These are phyloP conservation scores for Arthroderma sp. DNA, from an alignment of 2,329 filamentous ascomycete species.

Conservation along the genomic window DNA sequence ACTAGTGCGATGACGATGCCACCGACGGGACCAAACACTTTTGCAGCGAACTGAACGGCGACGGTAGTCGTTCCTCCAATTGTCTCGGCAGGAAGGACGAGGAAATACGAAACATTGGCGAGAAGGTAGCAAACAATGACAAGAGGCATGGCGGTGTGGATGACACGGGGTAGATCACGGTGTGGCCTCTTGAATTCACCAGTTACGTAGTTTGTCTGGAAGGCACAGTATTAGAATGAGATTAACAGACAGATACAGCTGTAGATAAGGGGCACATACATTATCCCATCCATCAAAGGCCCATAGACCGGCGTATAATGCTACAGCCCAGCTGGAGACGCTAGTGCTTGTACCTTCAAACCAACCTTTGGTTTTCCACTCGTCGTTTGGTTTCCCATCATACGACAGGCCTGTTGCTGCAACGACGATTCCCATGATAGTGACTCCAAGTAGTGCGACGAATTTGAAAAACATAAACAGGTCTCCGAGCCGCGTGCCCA, in stretches of 20 bases:
- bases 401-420: slow-evolving; percentile 72
- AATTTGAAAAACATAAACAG: slow-evolving; percentile 97
- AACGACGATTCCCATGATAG: slow-evolving; percentile 77
- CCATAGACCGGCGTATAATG: slow-evolving; percentile 90
- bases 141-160: slow-evolving; percentile 90
- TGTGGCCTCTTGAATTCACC: slow-evolving; percentile 89
- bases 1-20: slow-evolving; percentile 75
- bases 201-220: slow-evolving; percentile 87
- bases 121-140: slow-evolving; percentile 84
- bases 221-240: slow-evolving; percentile 4
- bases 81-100: slow-evolving; percentile 67
- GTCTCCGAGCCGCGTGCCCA: slow-evolving; percentile 79
- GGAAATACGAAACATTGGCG: slow-evolving; percentile 86
- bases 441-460: slow-evolving; percentile 72
- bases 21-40: slow-evolving; percentile 77
- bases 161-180: slow-evolving; percentile 81
- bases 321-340: slow-evolving; percentile 79
- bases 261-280: slow-evolving; percentile 40
- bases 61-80: slow-evolving; percentile 88
- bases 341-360: slow-evolving; percentile 74
- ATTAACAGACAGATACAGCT: not conserved
- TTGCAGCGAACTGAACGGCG: slow-evolving; percentile 82
- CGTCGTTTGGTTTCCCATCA: slow-evolving; percentile 58
- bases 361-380: slow-evolving; percentile 83
- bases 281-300: slow-evolving; percentile 99